Conservation (phyloP, 202 grass and related monocot species). For the Eragrostis tef region DNA sequence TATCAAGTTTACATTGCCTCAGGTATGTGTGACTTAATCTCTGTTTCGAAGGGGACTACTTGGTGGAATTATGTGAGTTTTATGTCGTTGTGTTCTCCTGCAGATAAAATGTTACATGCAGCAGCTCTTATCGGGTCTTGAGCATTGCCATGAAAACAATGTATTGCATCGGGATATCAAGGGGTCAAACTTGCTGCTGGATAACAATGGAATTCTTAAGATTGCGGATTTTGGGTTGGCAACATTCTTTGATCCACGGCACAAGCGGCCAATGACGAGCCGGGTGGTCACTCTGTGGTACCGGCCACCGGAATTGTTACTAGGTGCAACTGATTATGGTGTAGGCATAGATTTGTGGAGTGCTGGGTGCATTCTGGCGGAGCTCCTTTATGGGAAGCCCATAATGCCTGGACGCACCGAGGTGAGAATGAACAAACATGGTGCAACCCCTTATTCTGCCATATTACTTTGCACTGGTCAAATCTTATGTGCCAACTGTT, state of each 20-base stretch:
- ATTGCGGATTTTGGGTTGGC: slow-evolving; percentile 67
- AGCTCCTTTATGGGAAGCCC: slow-evolving; percentile 63
- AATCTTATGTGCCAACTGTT: slow-evolving; percentile 2
- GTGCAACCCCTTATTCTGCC: background rate
- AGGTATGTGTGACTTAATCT: slow-evolving; percentile 51
- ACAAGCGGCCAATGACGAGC: slow-evolving; percentile 61
- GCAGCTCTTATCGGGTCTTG: slow-evolving; percentile 59
- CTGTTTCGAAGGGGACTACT: background rate
- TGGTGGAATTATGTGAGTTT: slow-evolving; percentile 24
- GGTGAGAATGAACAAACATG: slow-evolving; percentile 43
- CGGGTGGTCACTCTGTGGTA: slow-evolving; percentile 68
- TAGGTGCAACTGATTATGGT: slow-evolving; percentile 64
- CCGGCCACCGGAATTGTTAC: slow-evolving; percentile 58
- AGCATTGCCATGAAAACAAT: slow-evolving; percentile 61
- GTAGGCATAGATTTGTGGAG: slow-evolving; percentile 65
- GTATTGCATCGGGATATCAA: slow-evolving; percentile 69
- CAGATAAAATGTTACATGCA: slow-evolving; percentile 70
- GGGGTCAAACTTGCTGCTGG: slow-evolving; percentile 62
- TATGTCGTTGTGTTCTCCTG: slow-evolving; percentile 2
- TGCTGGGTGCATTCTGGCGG: slow-evolving; percentile 68
- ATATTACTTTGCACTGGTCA: slow-evolving; percentile 13
- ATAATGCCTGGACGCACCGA: slow-evolving; percentile 67
- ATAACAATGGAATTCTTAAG: slow-evolving; percentile 64
- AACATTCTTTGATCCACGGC: slow-evolving; percentile 47
- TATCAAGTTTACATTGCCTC: slow-evolving; percentile 68